A percentile compares a stretch with the other conserved stretches of the same genome.
phyloP scores from a whole-genome alignment of 2,329 filamentous ascomycete genomes.

The Cephalotrichum gorgonifer region DNA sequence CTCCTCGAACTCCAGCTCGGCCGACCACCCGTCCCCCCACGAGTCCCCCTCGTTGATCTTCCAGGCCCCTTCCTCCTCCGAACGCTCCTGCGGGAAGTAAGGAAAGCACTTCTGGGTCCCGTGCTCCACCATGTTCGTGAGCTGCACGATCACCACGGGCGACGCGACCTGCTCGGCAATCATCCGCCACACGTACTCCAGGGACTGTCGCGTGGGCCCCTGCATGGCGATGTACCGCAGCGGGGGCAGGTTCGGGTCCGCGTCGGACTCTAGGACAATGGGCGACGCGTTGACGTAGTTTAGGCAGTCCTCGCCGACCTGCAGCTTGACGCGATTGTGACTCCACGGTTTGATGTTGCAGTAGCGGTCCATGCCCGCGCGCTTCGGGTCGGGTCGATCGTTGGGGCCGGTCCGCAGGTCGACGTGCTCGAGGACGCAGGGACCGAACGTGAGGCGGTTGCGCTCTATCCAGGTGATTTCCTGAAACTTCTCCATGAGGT shows the following conservation, averaged over 20 bases:
- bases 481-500: constrained; percentile 38
- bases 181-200: constrained; percentile 92
- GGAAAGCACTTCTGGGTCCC: constrained; percentile 75
- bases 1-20: constrained; percentile 57
- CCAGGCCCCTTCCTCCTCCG: constrained; percentile 34
- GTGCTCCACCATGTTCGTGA: constrained; percentile 78
- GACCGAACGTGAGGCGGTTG: constrained; percentile 26
- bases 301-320: constrained; percentile 60
- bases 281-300: constrained; percentile 81
- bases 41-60: constrained; percentile 53
- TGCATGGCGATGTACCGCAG: constrained; percentile 83
- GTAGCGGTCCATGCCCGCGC: constrained; percentile 64
- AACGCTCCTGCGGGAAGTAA: constrained; percentile 63
- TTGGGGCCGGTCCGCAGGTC: constrained; percentile 1
- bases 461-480: constrained; percentile 45
- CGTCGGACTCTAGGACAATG: constrained; percentile 42
- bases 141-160: constrained; percentile 81
- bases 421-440: constrained; percentile 6
- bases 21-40: constrained; percentile 57
- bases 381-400: not conserved
- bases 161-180: constrained; percentile 65
- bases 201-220: constrained; percentile 69
- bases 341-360: constrained; percentile 83
- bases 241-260: constrained; percentile 24
- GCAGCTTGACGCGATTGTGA: constrained; percentile 72